phyloP scores from a whole-genome alignment of 164 flowering plant species.

The Berberis vulgaris region DNA sequence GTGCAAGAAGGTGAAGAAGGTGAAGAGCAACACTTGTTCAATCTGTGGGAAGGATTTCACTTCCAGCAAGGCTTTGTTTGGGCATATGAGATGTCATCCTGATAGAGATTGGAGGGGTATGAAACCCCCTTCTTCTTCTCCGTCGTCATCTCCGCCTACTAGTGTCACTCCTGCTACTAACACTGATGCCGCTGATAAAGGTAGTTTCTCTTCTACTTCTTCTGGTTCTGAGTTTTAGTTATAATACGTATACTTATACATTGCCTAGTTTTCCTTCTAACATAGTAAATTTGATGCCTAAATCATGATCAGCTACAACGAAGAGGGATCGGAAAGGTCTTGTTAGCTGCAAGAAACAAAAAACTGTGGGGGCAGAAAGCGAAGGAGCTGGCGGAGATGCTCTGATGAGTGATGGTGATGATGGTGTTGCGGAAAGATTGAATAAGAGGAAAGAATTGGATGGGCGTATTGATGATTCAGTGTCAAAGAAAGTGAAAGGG shows the following conservation, averaged over 20 bases:
- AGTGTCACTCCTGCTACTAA: background rate
- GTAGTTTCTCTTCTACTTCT: conserved; percentile 18
- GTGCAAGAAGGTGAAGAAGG: too few species aligned
- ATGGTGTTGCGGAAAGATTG: too few species aligned
- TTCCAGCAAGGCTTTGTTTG: conserved; percentile 48
- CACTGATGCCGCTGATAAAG: background rate
- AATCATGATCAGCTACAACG: conserved; percentile 29
- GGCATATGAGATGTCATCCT: conserved; percentile 80
- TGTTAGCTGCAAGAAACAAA: background rate
- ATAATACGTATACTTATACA: too few species aligned
- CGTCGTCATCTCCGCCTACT: background rate
- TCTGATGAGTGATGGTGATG: too few species aligned
- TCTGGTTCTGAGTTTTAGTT: background rate
- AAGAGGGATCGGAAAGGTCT: conserved; percentile 30
- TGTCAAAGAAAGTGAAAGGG: too few species aligned
- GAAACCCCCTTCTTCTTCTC: conserved; percentile 27
- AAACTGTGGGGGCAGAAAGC: too few species aligned
- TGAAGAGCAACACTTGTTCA: conserved; percentile 14
- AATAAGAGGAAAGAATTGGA: too few species aligned
- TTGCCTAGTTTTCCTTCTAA: background rate
- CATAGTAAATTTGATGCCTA: background rate
- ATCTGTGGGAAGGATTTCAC: conserved; percentile 41
- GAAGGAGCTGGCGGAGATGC: too few species aligned
- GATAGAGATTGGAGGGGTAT: conserved; percentile 57
- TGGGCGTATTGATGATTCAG: too few species aligned